Conservation (phyloP, 257 asterid genomes). For the Henckelia pumila region DNA sequence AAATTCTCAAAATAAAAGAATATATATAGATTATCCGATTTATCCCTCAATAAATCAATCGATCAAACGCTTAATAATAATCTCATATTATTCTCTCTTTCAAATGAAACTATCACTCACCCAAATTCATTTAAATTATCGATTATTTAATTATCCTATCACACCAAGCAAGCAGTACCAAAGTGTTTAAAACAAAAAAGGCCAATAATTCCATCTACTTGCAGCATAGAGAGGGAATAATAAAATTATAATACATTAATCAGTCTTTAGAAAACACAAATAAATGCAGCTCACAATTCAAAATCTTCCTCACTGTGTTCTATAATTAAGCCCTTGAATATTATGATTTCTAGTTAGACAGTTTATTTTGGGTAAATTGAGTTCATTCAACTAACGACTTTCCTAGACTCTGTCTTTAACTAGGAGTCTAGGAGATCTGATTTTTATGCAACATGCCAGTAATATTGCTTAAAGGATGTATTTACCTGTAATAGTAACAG, state of each 20-base stretch:
- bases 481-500: not conserved
- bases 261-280: not conserved
- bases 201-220: slow-evolving; percentile 4
- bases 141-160: too few species aligned
- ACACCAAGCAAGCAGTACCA: too few species aligned
- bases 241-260: too few species aligned
- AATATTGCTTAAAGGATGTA: not conserved
- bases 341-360: not conserved
- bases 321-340: slow-evolving; percentile 6
- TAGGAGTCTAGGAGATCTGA: slow-evolving; percentile 6
- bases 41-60: too few species aligned
- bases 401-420: slow-evolving; percentile 12
- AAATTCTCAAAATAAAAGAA: too few species aligned
- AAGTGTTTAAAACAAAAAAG: slow-evolving; percentile 18
- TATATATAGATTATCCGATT: too few species aligned
- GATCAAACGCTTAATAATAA: too few species aligned
- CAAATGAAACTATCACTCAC: too few species aligned
- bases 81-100: too few species aligned
- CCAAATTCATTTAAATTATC: too few species aligned
- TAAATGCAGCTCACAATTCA: not conserved
- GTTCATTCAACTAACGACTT: slow-evolving; percentile 8
- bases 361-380: not conserved
- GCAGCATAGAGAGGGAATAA: not conserved
- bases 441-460: slow-evolving; percentile 2
- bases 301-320: slow-evolving; percentile 18